A percentile compares a stretch with the other conserved stretches of the same genome.
These are phyloP conservation scores for Thraustochytrium sp. DNA, from an alignment of 352 stramenopile genomes.

Conservation along the genomic window DNA sequence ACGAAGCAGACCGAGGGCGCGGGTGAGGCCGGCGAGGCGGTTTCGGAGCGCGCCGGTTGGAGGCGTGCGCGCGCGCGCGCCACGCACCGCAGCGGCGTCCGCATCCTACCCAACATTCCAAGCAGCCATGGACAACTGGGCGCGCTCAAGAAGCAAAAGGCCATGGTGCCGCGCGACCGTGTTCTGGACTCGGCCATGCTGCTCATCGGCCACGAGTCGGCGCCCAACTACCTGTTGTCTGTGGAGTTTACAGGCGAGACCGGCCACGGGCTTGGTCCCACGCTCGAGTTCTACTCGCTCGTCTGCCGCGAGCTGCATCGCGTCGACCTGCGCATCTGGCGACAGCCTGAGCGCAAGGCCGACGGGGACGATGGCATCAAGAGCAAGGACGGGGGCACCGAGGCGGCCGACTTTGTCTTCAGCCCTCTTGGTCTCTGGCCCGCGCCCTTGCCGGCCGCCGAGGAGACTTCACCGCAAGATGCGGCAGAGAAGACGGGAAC, in stretches of 20 bases:
- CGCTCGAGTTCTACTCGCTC: slow-evolving; percentile 54
- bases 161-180: not conserved
- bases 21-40: not conserved
- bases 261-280: slow-evolving; percentile 48
- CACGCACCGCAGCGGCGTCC: not conserved
- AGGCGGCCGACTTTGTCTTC: not conserved
- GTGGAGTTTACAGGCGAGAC: slow-evolving; percentile 38
- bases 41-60: not conserved
- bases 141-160: not conserved
- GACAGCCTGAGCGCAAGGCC: slow-evolving; percentile 11
- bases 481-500: not conserved
- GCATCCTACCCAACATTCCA: not conserved
- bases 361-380: not conserved
- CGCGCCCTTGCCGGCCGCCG: not conserved
- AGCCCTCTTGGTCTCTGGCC: slow-evolving; percentile 9
- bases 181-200: slow-evolving; percentile 24
- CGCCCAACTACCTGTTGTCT: not conserved
- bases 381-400: not conserved
- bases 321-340: slow-evolving; percentile 46
- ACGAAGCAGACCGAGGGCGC: not conserved
- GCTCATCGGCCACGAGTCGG: not conserved
- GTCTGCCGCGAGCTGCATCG: slow-evolving; percentile 48
- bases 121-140: slow-evolving; percentile 17
- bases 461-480: not conserved
- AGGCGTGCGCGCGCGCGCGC: not conserved